A percentile compares a stretch with the other conserved stretches of the same genome.
phyloP scores from a whole-genome alignment of 345 rosid genomes.

The Linum tenue region DNA sequence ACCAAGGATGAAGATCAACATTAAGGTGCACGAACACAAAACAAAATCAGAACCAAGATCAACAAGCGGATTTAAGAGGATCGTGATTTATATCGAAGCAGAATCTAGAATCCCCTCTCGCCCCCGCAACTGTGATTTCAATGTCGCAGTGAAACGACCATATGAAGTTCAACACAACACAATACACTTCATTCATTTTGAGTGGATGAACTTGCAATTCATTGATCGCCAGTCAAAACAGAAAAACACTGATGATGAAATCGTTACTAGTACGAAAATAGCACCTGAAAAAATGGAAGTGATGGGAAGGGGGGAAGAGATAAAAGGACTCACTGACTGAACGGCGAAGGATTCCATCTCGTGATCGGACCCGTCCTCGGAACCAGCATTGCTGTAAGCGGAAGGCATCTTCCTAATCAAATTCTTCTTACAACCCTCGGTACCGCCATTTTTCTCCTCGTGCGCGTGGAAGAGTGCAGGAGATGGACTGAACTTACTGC shows the following conservation, averaged over 20 bases:
- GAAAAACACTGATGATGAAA: not conserved
- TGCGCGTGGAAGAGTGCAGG: constrained; percentile 12
- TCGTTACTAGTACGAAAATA: not conserved
- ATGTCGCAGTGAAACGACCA: no score
- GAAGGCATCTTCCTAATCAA: constrained; percentile 14
- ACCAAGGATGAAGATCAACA: no score
- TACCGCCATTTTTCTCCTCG: constrained; percentile 6
- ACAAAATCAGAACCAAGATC: no score
- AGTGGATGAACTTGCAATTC: not conserved
- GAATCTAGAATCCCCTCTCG: no score
- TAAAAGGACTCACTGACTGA: constrained; percentile 24
- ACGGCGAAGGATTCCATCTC: constrained; percentile 18
- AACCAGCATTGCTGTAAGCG: constrained; percentile 18
- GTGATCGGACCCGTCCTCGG: constrained; percentile 37
- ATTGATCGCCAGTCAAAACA: not conserved
- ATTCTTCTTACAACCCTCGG: not conserved
- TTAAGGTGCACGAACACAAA: not conserved
- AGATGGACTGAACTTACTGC: constrained; percentile 18
- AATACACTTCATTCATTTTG: not conserved
- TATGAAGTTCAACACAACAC: not conserved
- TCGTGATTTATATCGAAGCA: no score
- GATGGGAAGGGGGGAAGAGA: not conserved
- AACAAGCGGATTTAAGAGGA: no score
- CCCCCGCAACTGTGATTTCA: no score
- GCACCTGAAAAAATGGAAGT: not conserved